phyloP scores from a whole-genome alignment of 2,329 filamentous ascomycete species.

The Colletotrichum sp. region DNA sequence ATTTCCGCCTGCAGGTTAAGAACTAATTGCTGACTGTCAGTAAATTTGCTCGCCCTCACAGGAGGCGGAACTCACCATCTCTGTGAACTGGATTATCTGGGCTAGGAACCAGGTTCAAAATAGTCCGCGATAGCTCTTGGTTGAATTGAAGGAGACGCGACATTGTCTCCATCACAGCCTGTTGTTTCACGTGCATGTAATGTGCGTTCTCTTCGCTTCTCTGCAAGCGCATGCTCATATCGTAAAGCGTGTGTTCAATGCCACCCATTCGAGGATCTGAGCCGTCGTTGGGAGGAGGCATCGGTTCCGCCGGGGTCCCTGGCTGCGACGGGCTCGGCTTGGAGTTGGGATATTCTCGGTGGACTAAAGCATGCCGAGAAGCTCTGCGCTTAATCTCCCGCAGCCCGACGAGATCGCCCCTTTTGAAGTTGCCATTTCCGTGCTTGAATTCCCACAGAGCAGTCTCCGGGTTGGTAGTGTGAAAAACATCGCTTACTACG shows the following conservation, averaged over 20 bases:
- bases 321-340: constrained; percentile 80
- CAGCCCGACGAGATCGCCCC: constrained; percentile 87
- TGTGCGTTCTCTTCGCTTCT: constrained; percentile 85
- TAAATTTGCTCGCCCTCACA: not conserved
- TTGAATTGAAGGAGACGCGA: constrained; percentile 76
- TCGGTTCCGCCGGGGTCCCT: constrained; percentile 83
- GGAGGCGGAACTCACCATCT: constrained; percentile 68
- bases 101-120: constrained; percentile 76
- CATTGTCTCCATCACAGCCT: constrained; percentile 82
- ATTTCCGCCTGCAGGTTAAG: constrained; percentile 63
- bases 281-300: constrained; percentile 69
- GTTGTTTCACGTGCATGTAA: constrained; percentile 80
- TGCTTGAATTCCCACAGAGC: constrained; percentile 99
- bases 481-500: constrained; percentile 95
- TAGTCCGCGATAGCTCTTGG: constrained; percentile 78
- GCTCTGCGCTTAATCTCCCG: constrained; percentile 95
- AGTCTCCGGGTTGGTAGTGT: constrained; percentile 90
- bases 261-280: constrained; percentile 76
- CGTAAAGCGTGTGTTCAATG: constrained; percentile 84
- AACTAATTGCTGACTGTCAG: constrained; percentile 41
- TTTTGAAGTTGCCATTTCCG: constrained; percentile 95
- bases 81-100: constrained; percentile 79
- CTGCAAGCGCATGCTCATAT: constrained; percentile 76
- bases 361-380: constrained; percentile 90
- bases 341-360: constrained; percentile 84